Percentiles rank a stretch among this genome's conserved stretches.
These are phyloP conservation scores for Pseudogymnoascus sp. DNA, from an alignment of 2,329 filamentous ascomycete genomes.

Conservation along the genomic window DNA sequence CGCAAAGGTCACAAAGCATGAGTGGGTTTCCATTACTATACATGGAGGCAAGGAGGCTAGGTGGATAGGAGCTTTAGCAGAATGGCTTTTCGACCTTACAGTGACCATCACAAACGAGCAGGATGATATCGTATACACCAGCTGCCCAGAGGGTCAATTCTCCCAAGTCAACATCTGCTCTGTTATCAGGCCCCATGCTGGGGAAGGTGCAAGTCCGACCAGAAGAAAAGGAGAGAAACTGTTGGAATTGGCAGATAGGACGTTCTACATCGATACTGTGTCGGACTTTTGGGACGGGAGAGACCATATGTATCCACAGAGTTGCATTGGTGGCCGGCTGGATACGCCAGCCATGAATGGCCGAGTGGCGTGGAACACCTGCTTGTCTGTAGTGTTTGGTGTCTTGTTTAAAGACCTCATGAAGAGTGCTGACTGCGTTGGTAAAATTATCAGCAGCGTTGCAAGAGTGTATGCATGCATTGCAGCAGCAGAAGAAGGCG, in stretches of 20 bases:
- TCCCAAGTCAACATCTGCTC: background rate
- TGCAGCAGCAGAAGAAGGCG: background rate
- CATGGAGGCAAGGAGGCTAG: background rate
- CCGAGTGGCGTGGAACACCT: background rate
- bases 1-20: background rate
- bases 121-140: background rate
- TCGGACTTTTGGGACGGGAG: background rate
- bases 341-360: background rate
- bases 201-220: background rate
- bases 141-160: background rate
- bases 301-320: background rate
- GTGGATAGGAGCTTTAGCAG: background rate
- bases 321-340: background rate
- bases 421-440: background rate
- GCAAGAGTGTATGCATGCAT: background rate
- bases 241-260: background rate
- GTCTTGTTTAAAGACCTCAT: background rate
- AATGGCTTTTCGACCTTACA: background rate
- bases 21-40: background rate
- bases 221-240: background rate
- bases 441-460: background rate
- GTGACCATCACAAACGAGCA: background rate
- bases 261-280: background rate
- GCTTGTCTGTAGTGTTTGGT: background rate
- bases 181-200: background rate